phyloP scores from a whole-genome alignment of 306 rosid genomes.

The Crotalaria pallida region DNA sequence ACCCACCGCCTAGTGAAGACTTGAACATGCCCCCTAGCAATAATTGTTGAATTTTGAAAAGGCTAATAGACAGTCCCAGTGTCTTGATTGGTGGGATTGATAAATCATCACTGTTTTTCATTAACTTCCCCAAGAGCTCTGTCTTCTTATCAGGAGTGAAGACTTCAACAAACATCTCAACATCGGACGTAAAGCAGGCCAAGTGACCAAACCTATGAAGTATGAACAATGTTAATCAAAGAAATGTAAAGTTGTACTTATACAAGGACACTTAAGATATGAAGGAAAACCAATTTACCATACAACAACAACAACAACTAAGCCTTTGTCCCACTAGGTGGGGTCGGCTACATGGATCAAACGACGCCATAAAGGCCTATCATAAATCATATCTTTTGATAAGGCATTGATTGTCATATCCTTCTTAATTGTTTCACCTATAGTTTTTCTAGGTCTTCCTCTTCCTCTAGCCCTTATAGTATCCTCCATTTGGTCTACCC shows the following conservation, averaged over 20 bases:
- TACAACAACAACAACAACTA: too few species aligned
- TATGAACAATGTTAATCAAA: conserved; percentile 29
- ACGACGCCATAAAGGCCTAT: too few species aligned
- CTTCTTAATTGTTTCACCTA: too few species aligned
- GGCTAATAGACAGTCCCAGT: conserved; percentile 71
- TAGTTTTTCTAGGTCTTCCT: too few species aligned
- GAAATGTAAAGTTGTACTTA: not conserved
- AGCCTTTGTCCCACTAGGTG: too few species aligned
- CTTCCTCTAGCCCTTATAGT: too few species aligned
- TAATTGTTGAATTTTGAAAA: conserved; percentile 65
- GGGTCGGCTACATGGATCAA: too few species aligned
- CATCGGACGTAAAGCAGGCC: conserved; percentile 74
- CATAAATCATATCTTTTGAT: too few species aligned
- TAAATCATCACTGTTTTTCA: conserved; percentile 28
- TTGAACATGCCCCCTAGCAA: conserved; percentile 40
- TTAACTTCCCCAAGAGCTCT: conserved; percentile 54
- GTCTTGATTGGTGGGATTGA: conserved; percentile 46
- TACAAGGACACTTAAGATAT: not conserved
- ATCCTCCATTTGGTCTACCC: too few species aligned
- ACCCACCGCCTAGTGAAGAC: conserved; percentile 64
- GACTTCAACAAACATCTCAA: conserved; percentile 67
- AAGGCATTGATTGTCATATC: too few species aligned
- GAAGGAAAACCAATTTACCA: not conserved
- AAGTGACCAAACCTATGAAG: conserved; percentile 91
- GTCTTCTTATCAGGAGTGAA: conserved; percentile 60